Evolutionary conservation across 345 rosid species (phyloP).

Genomic region (Pistacia integerrima): DNA sequence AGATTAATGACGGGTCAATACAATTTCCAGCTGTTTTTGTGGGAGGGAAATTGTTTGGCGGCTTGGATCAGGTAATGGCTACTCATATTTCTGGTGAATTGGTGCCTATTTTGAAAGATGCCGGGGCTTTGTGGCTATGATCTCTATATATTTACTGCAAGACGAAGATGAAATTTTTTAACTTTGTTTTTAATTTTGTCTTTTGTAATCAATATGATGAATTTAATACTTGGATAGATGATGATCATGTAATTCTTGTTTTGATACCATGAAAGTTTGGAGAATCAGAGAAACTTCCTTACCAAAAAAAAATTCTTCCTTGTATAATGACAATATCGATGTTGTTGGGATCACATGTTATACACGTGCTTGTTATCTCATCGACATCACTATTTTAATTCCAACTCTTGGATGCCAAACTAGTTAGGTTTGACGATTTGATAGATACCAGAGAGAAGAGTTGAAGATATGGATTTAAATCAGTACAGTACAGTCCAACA

Average conservation of each 20-base stretch:
- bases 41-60: conserved; percentile 85
- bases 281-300: no score
- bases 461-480: neutral
- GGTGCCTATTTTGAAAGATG: conserved; percentile 80
- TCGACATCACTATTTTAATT: neutral
- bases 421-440: neutral
- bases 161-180: neutral
- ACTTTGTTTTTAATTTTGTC: neutral
- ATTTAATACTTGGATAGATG: no score
- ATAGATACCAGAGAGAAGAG: neutral
- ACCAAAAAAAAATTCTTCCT: no score
- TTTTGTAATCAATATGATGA: no score
- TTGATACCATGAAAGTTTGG: no score
- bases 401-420: neutral
- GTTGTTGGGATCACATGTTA: neutral
- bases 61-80: conserved; percentile 78
- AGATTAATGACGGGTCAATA: conserved; percentile 16
- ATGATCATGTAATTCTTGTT: no score
- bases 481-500: no score
- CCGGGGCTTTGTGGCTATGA: conserved; percentile 86
- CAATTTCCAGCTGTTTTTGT: conserved; percentile 76
- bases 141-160: neutral
- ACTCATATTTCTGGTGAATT: conserved; percentile 83
- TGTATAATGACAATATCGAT: no score
- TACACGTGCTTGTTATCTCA: neutral